These are phyloP conservation scores for Closterium sp. DNA, from an alignment of 139 green algal genomes.

Conservation along the genomic window DNA sequence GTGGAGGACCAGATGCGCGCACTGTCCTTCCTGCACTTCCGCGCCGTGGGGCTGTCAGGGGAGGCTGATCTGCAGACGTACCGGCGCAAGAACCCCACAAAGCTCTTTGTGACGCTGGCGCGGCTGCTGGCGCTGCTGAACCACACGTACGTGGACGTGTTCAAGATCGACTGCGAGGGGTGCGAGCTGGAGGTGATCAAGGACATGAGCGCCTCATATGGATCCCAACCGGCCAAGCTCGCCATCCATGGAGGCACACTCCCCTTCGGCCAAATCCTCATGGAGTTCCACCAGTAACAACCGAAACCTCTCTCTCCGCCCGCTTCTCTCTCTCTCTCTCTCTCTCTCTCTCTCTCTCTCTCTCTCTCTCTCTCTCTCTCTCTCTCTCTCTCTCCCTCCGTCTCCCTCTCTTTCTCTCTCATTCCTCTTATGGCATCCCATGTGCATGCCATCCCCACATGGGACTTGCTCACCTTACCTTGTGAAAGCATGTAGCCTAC, in stretches of 20 bases:
- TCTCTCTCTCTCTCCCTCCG: no score
- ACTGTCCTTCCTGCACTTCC: neutral
- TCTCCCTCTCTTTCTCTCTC: no score
- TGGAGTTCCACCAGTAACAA: constrained; percentile 8
- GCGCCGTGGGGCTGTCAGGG: neutral
- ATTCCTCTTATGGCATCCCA: no score
- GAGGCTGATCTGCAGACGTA: neutral
- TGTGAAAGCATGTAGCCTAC: no score
- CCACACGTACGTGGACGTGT: constrained; percentile 23
- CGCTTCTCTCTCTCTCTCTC: no score
- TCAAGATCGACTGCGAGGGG: constrained; percentile 34
- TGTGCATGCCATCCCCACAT: no score
- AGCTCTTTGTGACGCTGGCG: neutral
- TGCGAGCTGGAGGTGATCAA: constrained; percentile 12
- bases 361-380: no score
- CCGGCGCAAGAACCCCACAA: neutral
- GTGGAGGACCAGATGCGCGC: neutral
- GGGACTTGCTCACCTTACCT: no score
- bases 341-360: no score
- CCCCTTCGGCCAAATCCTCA: neutral
- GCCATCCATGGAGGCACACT: neutral
- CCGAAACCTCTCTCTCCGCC: no score
- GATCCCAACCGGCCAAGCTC: neutral
- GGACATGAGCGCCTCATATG: neutral
- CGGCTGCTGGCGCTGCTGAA: constrained; percentile 5